Evolutionary conservation across 169 alveolate species (phyloP).

Genomic region (Cyclospora cayetanensis): DNA sequence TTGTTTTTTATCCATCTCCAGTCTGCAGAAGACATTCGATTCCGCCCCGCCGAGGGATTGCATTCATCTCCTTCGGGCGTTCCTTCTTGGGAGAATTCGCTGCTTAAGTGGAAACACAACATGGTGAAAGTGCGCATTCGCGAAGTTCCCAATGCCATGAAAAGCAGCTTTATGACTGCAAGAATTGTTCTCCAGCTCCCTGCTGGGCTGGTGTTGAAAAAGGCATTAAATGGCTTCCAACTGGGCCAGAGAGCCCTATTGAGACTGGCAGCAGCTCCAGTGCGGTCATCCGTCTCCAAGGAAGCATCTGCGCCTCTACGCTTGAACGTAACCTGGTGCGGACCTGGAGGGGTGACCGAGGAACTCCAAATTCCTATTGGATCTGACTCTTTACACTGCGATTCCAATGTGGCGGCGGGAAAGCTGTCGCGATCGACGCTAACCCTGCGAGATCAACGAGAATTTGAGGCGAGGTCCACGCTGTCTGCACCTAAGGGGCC

Average conservation of each 20-base stretch:
- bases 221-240: constrained; percentile 10
- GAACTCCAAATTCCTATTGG: constrained; percentile 2
- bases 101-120: not conserved
- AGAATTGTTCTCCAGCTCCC: not conserved
- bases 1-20: not conserved
- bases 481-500: not conserved
- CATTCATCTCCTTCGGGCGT: not conserved
- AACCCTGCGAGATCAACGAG: not conserved
- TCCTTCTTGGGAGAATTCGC: not conserved
- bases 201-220: not conserved
- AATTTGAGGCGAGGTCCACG: not conserved
- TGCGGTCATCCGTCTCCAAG: not conserved
- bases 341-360: not conserved
- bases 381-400: not conserved
- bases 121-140: not conserved
- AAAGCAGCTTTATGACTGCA: not conserved
- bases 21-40: constrained; percentile 27
- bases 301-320: not conserved
- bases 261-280: constrained; percentile 2
- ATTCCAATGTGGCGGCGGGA: not conserved
- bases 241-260: constrained; percentile 20
- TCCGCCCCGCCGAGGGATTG: not conserved
- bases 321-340: constrained; percentile 33
- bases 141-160: not conserved
- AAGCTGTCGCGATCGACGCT: not conserved